Conservation (phyloP, 1,139 yeast genomes). For the Yamadazyma atmosphaerica region DNA sequence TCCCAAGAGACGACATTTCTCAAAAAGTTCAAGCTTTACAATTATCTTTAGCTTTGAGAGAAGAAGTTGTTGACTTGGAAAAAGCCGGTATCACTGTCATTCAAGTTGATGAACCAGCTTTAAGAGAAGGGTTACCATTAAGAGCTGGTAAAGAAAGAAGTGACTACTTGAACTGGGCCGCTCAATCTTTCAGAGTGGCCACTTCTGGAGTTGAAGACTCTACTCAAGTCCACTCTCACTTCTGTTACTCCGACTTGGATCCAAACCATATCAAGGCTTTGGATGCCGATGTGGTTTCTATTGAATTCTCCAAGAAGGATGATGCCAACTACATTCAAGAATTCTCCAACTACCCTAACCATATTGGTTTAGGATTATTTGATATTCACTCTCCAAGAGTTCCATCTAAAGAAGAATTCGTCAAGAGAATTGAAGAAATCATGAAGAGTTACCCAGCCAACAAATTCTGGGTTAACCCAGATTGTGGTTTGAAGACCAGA, state of each 20-base stretch:
- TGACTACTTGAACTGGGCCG: slow-evolving; percentile 98
- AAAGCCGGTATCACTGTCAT: slow-evolving; percentile 97
- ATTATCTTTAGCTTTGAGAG: slow-evolving; percentile 97
- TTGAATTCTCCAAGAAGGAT: slow-evolving; percentile 99
- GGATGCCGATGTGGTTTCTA: slow-evolving; percentile 98
- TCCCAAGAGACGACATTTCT: slow-evolving; percentile 99
- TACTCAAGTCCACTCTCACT: slow-evolving; percentile 99
- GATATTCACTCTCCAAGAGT: slow-evolving; percentile 99
- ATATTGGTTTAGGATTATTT: slow-evolving; percentile 97
- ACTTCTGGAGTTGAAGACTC: slow-evolving; percentile 95
- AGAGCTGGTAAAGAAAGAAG: slow-evolving; percentile 97
- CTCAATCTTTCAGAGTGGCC: slow-evolving; percentile 99
- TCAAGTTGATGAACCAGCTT: slow-evolving; percentile 99
- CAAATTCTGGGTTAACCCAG: slow-evolving; percentile 99
- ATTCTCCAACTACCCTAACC: slow-evolving; percentile 98
- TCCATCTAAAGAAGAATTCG: slow-evolving; percentile 95
- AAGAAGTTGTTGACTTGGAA: slow-evolving; percentile 97
- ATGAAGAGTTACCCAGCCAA: slow-evolving; percentile 96
- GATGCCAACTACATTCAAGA: slow-evolving; percentile 97
- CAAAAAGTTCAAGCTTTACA: slow-evolving; percentile 95
- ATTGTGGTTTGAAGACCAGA: slow-evolving; percentile 99
- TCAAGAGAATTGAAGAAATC: slow-evolving; percentile 89
- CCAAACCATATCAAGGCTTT: slow-evolving; percentile 99
- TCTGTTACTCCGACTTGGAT: slow-evolving; percentile 99
- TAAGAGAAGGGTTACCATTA: slow-evolving; percentile 99